These are phyloP conservation scores for Backusella parvicylindrica DNA, from an alignment of 192 early-diverging fungal genomes.

Conservation along the genomic window DNA sequence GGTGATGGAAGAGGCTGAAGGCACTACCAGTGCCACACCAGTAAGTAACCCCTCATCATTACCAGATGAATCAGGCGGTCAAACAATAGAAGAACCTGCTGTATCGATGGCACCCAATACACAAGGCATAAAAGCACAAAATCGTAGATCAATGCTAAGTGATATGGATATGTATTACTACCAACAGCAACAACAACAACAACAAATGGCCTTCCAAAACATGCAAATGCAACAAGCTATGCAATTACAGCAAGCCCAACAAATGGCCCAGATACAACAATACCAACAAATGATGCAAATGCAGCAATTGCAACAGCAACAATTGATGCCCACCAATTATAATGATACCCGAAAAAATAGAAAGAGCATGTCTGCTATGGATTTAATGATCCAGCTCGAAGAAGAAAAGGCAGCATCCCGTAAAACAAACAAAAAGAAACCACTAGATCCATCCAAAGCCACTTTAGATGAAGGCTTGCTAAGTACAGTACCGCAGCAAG, in stretches of 20 bases:
- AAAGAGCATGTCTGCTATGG: slow-evolving; percentile 32
- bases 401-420: slow-evolving; percentile 21
- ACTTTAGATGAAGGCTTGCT: slow-evolving; percentile 28
- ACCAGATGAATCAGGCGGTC: neutral
- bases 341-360: slow-evolving; percentile 4
- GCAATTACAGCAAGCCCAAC: slow-evolving; percentile 20
- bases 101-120: neutral
- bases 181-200: slow-evolving; percentile 15
- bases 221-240: neutral
- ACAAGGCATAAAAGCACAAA: neutral
- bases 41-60: neutral
- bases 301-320: slow-evolving; percentile 11
- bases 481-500: slow-evolving; percentile 20
- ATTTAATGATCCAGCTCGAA: slow-evolving; percentile 29
- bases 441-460: slow-evolving; percentile 23
- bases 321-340: neutral
- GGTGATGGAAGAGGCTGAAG: neutral
- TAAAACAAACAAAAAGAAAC: slow-evolving; percentile 17
- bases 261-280: slow-evolving; percentile 25
- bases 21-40: neutral
- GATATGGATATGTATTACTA: slow-evolving; percentile 22
- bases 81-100: neutral
- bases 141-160: slow-evolving; percentile 14
- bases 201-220: neutral
- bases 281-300: slow-evolving; percentile 18